phyloP scores from a whole-genome alignment of 2,329 filamentous ascomycete genomes.

The Xylaria polymorpha region DNA sequence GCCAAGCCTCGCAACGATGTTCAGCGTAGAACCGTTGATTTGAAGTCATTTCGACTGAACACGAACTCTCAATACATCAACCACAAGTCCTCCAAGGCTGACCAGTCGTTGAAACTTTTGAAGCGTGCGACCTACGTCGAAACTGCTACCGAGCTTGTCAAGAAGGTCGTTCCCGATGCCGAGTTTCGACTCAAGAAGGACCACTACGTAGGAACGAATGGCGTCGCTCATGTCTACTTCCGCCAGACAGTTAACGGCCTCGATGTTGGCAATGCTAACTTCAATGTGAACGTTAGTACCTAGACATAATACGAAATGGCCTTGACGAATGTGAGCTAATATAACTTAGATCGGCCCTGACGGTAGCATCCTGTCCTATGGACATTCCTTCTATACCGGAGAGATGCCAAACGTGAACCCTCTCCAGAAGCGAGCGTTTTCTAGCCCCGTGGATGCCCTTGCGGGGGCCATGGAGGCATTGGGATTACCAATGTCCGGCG shows the following conservation, averaged over 20 bases:
- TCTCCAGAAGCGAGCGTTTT: constrained; percentile 54
- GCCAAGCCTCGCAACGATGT: constrained; percentile 11
- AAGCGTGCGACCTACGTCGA: constrained; percentile 55
- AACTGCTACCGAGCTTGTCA: constrained; percentile 58
- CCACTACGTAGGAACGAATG: constrained; percentile 65
- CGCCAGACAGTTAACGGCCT: constrained; percentile 68
- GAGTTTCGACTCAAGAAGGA: constrained; percentile 64
- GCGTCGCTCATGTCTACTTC: constrained; percentile 68
- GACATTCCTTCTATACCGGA: constrained; percentile 60
- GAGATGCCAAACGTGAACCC: constrained; percentile 55
- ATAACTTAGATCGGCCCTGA: constrained; percentile 59
- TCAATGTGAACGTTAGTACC: constrained; percentile 67
- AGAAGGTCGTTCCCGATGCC: constrained; percentile 51
- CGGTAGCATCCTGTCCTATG: constrained; percentile 68
- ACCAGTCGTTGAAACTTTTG: constrained; percentile 44
- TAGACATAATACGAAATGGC: background rate
- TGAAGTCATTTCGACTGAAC: constrained; percentile 47
- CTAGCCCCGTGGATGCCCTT: constrained; percentile 58
- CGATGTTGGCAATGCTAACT: constrained; percentile 70
- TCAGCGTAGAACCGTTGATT: constrained; percentile 29
- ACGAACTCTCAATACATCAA: constrained; percentile 49
- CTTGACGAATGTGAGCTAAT: constrained; percentile 21
- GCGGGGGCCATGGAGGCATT: constrained; percentile 54
- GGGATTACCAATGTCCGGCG: constrained; percentile 55
- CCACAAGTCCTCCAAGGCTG: constrained; percentile 43